Evolutionary conservation across 108 stramenopile species (phyloP), one percentile per base, ranked within the genome.

Genomic region (Thalassiosira profunda): DNA sequence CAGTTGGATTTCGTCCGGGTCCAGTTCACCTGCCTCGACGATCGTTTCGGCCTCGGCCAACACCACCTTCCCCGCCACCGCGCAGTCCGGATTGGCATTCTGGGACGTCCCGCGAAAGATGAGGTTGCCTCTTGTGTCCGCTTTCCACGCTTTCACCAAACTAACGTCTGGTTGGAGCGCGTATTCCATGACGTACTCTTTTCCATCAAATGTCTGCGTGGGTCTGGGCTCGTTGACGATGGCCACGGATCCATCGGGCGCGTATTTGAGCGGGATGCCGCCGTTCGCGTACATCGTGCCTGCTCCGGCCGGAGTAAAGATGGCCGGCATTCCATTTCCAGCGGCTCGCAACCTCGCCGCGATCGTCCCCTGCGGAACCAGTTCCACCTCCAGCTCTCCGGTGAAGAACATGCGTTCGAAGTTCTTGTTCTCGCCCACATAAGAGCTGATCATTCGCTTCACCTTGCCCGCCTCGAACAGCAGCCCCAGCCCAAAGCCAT

Each of bases 341-440:
- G 91, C 95, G 6, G 95, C 92, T 12, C 86, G 73, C 42, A 97
- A 36, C 21, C 94, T 80, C 41, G 87, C 89, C 12, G 97, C 93
- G 14, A 97, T 76, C 10, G 97, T 96, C 42, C 97, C 97, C 69
- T 91, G 89, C 2, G 94, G 96, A 10, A 88, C 91, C 35, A 97
- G 79, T 63, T 97, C 94, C 11, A 97, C 86, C 76, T 95, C 91
- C 24, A 97, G 57, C 43, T 82, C 61, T 1, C 96, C 96, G 23
- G 77, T 86, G 58, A 97, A 91, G 74, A 89, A 95, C 63, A 86
- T 82, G 42, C 84, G 53, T 80, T 96, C 97, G 43, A 97, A 83
- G 42, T 84, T 74, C 73, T 95, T 92, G 63, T 96, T 97, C 76
- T 97, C 95, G 45, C 95, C 97, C 9, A 97, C 95, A 68, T 97